Evolutionary conservation across 176 grass and related monocot species (phyloP).

Genomic region (Hyparrhenia diplandra): DNA sequence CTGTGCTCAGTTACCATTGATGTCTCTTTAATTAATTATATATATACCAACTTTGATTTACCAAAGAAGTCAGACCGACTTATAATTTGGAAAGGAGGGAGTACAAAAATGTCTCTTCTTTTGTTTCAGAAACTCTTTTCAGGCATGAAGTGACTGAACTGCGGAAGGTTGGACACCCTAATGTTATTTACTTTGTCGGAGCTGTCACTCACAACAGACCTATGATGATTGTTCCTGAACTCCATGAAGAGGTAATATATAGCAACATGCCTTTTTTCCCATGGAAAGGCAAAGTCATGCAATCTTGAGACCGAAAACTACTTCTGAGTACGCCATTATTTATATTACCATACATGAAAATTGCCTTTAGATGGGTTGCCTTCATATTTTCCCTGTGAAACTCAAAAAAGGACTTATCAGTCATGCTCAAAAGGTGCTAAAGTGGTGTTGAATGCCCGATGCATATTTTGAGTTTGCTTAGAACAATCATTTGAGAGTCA

Average conservation of each 20-base stretch:
- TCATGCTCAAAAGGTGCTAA: conserved; percentile 69
- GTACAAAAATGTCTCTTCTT: no score
- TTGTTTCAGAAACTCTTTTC: no score
- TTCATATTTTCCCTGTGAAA: not conserved
- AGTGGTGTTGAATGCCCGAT: conserved; percentile 69
- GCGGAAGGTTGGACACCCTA: conserved; percentile 56
- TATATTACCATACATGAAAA: not conserved
- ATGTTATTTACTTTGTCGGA: conserved; percentile 78
- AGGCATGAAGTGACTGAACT: no score
- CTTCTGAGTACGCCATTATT: not conserved
- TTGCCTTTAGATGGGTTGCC: not conserved
- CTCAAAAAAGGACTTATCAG: conserved; percentile 56
- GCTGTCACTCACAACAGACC: conserved; percentile 84
- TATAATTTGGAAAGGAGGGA: no score
- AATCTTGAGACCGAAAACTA: not conserved
- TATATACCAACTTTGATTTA: no score
- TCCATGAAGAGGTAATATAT: conserved; percentile 53
- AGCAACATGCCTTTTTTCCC: not conserved
- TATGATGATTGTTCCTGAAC: conserved; percentile 89
- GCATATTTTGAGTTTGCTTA: no score
- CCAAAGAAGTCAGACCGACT: no score
- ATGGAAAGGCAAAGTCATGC: not conserved
- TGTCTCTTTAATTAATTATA: not conserved
- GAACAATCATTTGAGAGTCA: no score
- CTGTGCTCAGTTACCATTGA: not conserved